A percentile compares a stretch with the other conserved stretches of the same genome.
Conservation (phyloP, 768 basidiomycete species). For the Calvatia gigantea region DNA sequence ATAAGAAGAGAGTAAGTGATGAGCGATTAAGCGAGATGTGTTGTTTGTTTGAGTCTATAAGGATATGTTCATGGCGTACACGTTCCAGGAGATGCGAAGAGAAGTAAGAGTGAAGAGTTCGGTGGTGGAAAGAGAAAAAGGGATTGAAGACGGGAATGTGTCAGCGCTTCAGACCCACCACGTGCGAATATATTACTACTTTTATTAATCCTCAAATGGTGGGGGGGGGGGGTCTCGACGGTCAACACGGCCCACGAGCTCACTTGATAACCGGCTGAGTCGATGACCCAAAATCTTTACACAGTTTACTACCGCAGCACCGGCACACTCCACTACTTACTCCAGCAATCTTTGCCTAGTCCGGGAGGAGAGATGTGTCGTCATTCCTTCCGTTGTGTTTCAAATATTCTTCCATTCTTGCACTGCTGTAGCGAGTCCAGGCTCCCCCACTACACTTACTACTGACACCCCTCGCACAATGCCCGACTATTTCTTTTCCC, state of each 20-base stretch:
- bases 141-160: background rate
- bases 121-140: background rate
- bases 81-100: slow-evolving; percentile 24
- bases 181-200: background rate
- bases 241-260: no score
- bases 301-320: no score
- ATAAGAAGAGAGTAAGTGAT: slow-evolving; percentile 18
- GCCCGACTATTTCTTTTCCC: background rate
- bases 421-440: background rate
- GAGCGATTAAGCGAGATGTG: slow-evolving; percentile 24
- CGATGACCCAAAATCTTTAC: no score
- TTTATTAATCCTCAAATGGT: no score
- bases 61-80: slow-evolving; percentile 42
- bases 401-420: background rate
- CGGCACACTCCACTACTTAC: no score
- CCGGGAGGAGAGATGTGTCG: background rate
- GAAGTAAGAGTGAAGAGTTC: background rate
- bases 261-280: no score
- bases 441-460: background rate
- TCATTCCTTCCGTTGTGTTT: background rate
- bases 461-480: no score
- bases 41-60: slow-evolving; percentile 28
- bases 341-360: no score
- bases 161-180: background rate
- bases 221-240: background rate